phyloP scores from a whole-genome alignment of 2,329 filamentous ascomycete genomes.

The Calycina marina region DNA sequence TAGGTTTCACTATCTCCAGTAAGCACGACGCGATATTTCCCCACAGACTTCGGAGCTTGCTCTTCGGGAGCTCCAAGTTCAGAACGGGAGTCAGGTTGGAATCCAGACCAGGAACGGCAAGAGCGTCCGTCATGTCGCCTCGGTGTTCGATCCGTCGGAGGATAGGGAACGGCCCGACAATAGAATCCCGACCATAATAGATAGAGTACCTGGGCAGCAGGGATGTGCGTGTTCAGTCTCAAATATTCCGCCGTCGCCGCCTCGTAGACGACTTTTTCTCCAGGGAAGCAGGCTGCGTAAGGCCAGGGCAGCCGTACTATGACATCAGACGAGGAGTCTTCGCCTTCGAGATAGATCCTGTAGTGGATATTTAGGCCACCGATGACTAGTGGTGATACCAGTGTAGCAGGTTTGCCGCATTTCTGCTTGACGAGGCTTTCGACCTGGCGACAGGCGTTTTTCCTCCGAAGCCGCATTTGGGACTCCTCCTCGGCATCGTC shows the following conservation, averaged over 20 bases:
- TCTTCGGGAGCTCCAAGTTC: conserved; percentile 14
- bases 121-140: conserved; percentile 4
- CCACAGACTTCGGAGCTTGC: conserved; percentile 2
- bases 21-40: conserved; percentile 3
- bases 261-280: conserved; percentile 7
- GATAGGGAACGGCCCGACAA: conserved; percentile 9
- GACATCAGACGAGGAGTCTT: conserved; percentile 4
- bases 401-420: conserved; percentile 2
- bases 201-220: conserved; percentile 4
- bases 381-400: conserved; percentile 2
- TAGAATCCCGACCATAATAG: conserved; percentile 5
- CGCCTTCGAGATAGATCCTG: conserved; percentile 4
- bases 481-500: conserved; percentile 3
- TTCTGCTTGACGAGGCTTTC: conserved; percentile 2
- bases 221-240: conserved; percentile 6
- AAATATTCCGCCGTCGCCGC: conserved; percentile 5
- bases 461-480: conserved; percentile 1
- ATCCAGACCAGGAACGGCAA: conserved; percentile 12
- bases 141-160: conserved; percentile 6
- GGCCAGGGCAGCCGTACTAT: conserved; percentile 8
- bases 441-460: conserved; percentile 1
- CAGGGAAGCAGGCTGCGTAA: conserved; percentile 4
- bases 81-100: conserved; percentile 17
- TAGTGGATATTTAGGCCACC: conserved; percentile 4
- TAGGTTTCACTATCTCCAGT: conserved; percentile 2